Evolutionary conservation across 2,329 filamentous ascomycete species (phyloP).

Genomic region (Pestalotiopsis sp.): DNA sequence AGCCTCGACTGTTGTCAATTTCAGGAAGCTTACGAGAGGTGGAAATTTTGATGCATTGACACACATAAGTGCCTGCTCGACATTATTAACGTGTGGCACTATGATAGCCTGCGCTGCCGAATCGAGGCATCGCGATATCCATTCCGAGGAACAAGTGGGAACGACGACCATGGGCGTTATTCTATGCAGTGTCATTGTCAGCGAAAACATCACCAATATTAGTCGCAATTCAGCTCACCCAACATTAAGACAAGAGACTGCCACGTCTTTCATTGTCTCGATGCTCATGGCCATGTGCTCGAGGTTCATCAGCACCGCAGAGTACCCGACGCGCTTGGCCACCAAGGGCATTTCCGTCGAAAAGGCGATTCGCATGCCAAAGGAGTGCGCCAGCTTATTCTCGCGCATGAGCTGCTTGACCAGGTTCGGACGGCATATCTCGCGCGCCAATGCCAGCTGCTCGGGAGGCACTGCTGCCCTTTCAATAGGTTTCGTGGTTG

Average conservation of each 20-base stretch:
- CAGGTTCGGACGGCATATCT: constrained; percentile 14
- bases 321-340: constrained; percentile 13
- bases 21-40: constrained; percentile 6
- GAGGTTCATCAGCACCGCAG: constrained; percentile 15
- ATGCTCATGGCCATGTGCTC: constrained; percentile 17
- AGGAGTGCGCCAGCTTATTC: constrained; percentile 14
- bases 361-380: constrained; percentile 15
- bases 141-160: constrained; percentile 12
- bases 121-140: constrained; percentile 15
- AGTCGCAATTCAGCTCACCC: constrained; percentile 6
- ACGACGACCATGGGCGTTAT: constrained; percentile 16
- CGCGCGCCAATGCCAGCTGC: constrained; percentile 10
- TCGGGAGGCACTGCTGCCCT: constrained; percentile 8
- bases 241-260: constrained; percentile 14
- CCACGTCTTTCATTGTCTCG: constrained; percentile 14
- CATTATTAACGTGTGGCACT: constrained; percentile 14
- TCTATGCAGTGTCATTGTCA: not conserved
- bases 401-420: constrained; percentile 14
- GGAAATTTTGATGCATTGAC: constrained; percentile 16
- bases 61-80: constrained; percentile 14
- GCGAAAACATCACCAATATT: not conserved
- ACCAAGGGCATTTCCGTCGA: constrained; percentile 15
- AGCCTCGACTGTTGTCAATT: not conserved
- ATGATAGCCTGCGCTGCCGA: constrained; percentile 13
- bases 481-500: not conserved